Evolutionary conservation across 225 moss, liverwort and hornwort species (phyloP).

Genomic region (Physcomitrellopsis africana): DNA sequence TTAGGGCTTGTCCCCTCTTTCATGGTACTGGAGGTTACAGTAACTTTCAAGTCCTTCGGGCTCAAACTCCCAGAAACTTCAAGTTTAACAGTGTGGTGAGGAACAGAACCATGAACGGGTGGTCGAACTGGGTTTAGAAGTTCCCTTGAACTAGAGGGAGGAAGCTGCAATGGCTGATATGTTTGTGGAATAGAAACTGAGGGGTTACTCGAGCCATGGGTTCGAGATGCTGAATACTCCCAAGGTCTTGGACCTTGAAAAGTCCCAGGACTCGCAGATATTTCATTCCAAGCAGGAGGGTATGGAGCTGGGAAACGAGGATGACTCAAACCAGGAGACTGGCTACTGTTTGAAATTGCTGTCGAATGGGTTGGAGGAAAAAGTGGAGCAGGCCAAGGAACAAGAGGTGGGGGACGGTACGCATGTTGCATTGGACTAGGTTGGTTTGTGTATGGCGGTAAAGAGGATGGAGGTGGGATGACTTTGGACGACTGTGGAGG

Average conservation of each 20-base stretch:
- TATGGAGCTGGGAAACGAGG: conserved; percentile 22
- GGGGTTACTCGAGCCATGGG: conserved; percentile 13
- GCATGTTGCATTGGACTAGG: conserved; percentile 20
- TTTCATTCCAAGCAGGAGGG: conserved; percentile 31
- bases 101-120: conserved; percentile 16
- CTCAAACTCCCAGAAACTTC: conserved; percentile 27
- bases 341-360: conserved; percentile 26
- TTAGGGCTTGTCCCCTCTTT: conserved; percentile 28
- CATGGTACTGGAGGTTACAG: conserved; percentile 16
- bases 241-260: conserved; percentile 31
- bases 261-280: conserved; percentile 32
- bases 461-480: conserved; percentile 25
- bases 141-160: conserved; percentile 29
- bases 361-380: conserved; percentile 16
- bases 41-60: conserved; percentile 24
- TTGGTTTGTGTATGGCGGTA: conserved; percentile 8
- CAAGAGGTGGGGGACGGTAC: conserved; percentile 15
- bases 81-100: conserved; percentile 25
- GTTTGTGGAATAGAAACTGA: conserved; percentile 29
- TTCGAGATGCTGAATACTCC: conserved; percentile 35
- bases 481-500: conserved; percentile 27
- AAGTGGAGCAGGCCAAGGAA: conserved; percentile 33
- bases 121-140: conserved; percentile 17
- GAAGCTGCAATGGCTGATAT: conserved; percentile 24
- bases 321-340: conserved; percentile 27